Conservation (phyloP, 2,329 filamentous ascomycete genomes). For the Verticillium klebahnii region DNA sequence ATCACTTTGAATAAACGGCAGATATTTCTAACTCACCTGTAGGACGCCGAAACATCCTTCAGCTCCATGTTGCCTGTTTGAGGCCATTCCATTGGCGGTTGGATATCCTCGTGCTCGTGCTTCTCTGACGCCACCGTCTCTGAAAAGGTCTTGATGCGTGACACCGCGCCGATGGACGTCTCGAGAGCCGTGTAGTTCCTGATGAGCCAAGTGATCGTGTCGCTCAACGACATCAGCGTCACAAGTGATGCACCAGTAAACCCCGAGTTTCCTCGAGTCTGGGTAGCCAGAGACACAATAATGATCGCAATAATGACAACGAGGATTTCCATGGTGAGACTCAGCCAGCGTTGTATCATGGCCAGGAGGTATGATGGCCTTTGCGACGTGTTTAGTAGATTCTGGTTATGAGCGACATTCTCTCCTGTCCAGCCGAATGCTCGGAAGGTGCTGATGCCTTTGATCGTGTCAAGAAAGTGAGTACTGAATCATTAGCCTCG, state of each 20-base stretch:
- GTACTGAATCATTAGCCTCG: constrained; percentile 15
- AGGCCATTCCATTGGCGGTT: constrained; percentile 13
- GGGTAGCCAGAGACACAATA: constrained; percentile 42
- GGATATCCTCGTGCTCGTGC: constrained; percentile 3
- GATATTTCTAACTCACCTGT: constrained; percentile 1
- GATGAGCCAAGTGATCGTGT: constrained; percentile 20
- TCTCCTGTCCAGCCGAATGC: constrained; percentile 47
- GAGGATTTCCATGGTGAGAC: constrained; percentile 41
- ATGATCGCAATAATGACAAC: constrained; percentile 40
- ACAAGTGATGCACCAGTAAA: constrained; percentile 29
- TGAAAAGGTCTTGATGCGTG: constrained; percentile 14
- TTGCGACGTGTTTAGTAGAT: constrained; percentile 46
- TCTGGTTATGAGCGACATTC: constrained; percentile 36
- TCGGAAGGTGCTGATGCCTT: constrained; percentile 46
- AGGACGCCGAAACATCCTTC: constrained; percentile 12
- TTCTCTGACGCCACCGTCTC: constrained; percentile 12
- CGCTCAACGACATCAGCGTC: constrained; percentile 27
- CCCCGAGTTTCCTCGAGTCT: constrained; percentile 22
- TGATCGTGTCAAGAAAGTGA: constrained; percentile 46
- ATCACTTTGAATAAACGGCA: background rate
- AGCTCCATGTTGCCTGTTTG: constrained; percentile 12
- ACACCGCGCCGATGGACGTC: constrained; percentile 16
- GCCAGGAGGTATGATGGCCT: constrained; percentile 49
- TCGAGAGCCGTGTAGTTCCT: constrained; percentile 21
- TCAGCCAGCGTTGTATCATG: constrained; percentile 52